Conservation (phyloP, 2,329 filamentous ascomycete species). For the Cladosporium sp. region DNA sequence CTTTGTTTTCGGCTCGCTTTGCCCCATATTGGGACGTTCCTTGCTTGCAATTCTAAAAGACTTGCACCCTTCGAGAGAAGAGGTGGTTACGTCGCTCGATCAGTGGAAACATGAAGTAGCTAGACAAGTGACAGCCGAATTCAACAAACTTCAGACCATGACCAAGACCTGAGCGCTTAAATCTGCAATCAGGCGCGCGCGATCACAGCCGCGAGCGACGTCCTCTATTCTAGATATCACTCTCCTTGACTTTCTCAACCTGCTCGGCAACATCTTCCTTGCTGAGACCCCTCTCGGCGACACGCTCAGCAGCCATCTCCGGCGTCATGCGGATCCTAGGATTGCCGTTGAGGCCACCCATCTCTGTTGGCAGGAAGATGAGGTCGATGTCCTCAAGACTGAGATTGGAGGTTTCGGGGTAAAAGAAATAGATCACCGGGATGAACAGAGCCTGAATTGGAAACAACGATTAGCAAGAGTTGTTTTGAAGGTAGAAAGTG, state of each 20-base stretch:
- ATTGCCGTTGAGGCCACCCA: slow-evolving; percentile 3
- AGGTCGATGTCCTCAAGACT: slow-evolving; percentile 31
- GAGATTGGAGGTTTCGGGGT: slow-evolving; percentile 27
- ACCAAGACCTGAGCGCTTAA: no score
- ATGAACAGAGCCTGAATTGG: slow-evolving; percentile 1
- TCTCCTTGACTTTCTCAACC: slow-evolving; percentile 9
- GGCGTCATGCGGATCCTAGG: slow-evolving; percentile 8
- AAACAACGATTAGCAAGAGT: no score
- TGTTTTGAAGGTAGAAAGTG: background rate
- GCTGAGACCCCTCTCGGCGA: background rate
- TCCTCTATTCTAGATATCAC: background rate
- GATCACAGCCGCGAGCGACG: no score
- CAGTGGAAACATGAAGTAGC: no score
- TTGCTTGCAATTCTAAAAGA: no score
- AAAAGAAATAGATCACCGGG: slow-evolving; percentile 25
- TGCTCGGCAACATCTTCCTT: slow-evolving; percentile 6
- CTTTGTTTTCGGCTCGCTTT: no score
- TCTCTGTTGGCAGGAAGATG: slow-evolving; percentile 20
- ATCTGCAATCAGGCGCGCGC: no score
- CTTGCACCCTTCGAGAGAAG: no score
- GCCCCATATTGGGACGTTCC: no score
- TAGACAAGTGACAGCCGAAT: no score
- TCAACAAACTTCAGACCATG: no score
- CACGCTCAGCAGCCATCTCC: slow-evolving; percentile 10
- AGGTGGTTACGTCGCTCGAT: no score